Base-by-base conservation (phyloP, 2,329 filamentous ascomycete species). In the Akanthomyces dipterigenus region DNA sequence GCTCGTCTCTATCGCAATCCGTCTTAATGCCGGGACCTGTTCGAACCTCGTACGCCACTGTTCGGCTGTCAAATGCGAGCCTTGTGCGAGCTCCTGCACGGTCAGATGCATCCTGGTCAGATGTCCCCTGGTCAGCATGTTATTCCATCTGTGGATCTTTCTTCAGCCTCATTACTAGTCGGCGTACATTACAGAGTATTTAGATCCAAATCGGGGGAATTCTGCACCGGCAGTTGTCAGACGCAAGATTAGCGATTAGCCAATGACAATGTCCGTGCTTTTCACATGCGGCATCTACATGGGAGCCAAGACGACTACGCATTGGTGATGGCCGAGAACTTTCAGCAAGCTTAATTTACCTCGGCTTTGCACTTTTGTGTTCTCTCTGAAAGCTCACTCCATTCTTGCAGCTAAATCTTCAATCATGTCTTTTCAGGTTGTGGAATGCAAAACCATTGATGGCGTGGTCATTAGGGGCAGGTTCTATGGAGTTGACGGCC, bases 361-460 rank as follows among this genome's bases (percentile, higher is more conserved):
- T 43, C 11, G 8, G 20, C 11, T 38, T 54, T 43, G 3, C 12
- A 42, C 16, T 26, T 42, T 34, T 2, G 4, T 20, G 7, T 43
- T 43, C 28, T 43, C 8, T 5, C 31, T 11, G 31, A 14, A n/a
- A n/a, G 8, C 28, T 24, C 3, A 14, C 48, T 22, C n/a, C 26
- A n/a, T 40, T 40, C 9, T 26, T 54, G 5, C n/a, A 24, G 3
- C 40, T 5, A 22, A 43, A 16, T 7, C 61, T 53, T n/a, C 22
- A 34, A 55, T 16, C 61, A 55, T 24, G 55, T 43, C 53, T 22
- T 55, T 55, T 43, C 53, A 67, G 56, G 68, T 73, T 46, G 70
- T 78, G 50, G 71, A 77, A 61, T 76, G 77, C 67, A 70, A 71
- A 46, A 77, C 77, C 7, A 53, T 76, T 3, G 76, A 78, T 65